A percentile compares a stretch with the other conserved stretches of the same genome.
Conservation (phyloP, 2,329 filamentous ascomycete genomes). For the Trichoderma sp. region DNA sequence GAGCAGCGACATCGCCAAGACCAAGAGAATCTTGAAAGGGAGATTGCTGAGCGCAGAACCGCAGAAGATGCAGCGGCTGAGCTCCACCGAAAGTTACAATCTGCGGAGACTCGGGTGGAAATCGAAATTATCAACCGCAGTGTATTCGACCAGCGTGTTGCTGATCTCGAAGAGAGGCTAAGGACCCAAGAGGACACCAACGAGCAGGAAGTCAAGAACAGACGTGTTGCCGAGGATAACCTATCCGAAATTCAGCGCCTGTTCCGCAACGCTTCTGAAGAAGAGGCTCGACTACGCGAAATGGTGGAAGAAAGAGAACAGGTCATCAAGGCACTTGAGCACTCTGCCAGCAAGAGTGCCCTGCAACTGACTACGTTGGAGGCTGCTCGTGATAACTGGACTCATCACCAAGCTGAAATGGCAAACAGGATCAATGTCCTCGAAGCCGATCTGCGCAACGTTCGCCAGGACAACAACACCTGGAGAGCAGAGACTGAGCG, state of each 20-base stretch:
- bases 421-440: constrained; percentile 55
- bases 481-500: constrained; percentile 65
- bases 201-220: constrained; percentile 63
- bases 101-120: constrained; percentile 60
- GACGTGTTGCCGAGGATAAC: constrained; percentile 70
- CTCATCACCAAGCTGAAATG: constrained; percentile 57
- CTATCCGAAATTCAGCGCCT: constrained; percentile 71
- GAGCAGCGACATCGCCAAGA: constrained; percentile 57
- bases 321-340: constrained; percentile 62
- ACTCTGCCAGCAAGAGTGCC: constrained; percentile 53
- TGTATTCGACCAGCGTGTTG: constrained; percentile 60
- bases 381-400: constrained; percentile 61
- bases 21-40: constrained; percentile 51
- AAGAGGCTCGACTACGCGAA: constrained; percentile 67
- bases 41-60: constrained; percentile 49
- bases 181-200: constrained; percentile 62
- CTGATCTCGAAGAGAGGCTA: constrained; percentile 70
- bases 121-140: constrained; percentile 63
- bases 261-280: constrained; percentile 69
- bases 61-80: constrained; percentile 58
- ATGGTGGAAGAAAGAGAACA: constrained; percentile 70
- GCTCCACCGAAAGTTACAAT: constrained; percentile 55
- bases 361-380: constrained; percentile 69
- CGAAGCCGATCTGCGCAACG: constrained; percentile 57
- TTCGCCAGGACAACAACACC: constrained; percentile 59